Evolutionary conservation across 179 eudicot genomes (phyloP), one percentile per base, ranked within the genome.

Genomic region (Spinacia oleracea): DNA sequence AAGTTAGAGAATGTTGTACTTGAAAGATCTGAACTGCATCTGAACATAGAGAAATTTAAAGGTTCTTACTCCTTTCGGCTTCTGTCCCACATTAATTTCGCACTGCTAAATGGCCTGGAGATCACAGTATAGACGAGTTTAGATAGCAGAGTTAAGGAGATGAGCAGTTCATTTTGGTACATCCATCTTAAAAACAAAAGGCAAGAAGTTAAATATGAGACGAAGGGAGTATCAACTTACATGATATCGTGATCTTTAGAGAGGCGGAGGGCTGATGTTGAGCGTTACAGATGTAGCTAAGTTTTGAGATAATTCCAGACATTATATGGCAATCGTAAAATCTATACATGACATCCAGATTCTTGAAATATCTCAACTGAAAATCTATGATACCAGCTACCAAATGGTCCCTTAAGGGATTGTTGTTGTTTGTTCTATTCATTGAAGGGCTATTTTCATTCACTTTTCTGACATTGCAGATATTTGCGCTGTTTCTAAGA

Each of bases 401-500:
- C 65, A 18, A 65, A 31, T 65, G 70, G 70, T 32, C n/a, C 65
- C 34, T 66, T 35, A 66, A 35, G 31, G 35, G 25, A 35, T 32
- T 68, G 74, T 53, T 62, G 62, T 34, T 55, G 45, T 60, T 60
- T 60, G 65, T 29, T 29, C 16, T 11, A 67, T 55, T 53, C 23
- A 32, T 8, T 65, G 43, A 65, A 35, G 32, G 56, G 21, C 40
- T 18, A 29, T 29, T 27, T 50, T 71, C 74, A 73, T 56, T 73
- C 64, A 25, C 23, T 7, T 23, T 25, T 71, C 56, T 48, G 42
- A 0, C 15, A 23, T 50, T 34, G 18, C 85, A 83, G 85, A 75
- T 83, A 9, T 79, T 89, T 29, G 97, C 94, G 0, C 84, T 90
- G 90, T 88, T 92, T 67, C 68, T 92, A 81, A 86, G 97, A 78